Evolutionary conservation across 2,329 filamentous ascomycete genomes (phyloP), one percentile per base, ranked within the genome.

Genomic region (Dothideomycetes sp.): DNA sequence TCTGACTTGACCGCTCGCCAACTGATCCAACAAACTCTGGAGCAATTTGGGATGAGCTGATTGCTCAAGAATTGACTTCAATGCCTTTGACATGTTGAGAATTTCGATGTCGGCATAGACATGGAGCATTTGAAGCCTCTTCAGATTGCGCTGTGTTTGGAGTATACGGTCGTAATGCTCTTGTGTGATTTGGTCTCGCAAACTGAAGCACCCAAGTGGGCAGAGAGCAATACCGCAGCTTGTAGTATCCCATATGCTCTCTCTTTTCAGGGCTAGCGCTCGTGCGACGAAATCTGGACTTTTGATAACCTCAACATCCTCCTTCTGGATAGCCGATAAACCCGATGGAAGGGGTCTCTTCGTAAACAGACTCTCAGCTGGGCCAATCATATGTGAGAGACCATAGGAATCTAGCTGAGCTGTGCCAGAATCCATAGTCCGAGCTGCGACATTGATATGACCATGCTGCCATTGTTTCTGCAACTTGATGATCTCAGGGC

Each of bases 151-250:
- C 28, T 47, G 46, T 12, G 36, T 45, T 25, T 44, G 33, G 11
- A 47, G 22, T 5, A 47, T 45, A 4, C 41, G 35, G 7, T 29
- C 37, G 28, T 44, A 47, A 1, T 47, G 46, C 17, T 45, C 46
- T 15, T 34, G 25, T 1, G 33, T 32, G 4, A 44, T 41, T 29
- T 47, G 34, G 20, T 47, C 46, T 6, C 46, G 39, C 8, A 47
- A 29, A 19, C 28, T 33, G 28, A 39, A 44, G 23, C 43, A 45
- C 17, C 46, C 46, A 2, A 24, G 17, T 5, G 25, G 20, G 29
- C 46, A 47, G 10, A 47, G 40, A 2, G 43, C 25, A 4, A 20
- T 30, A 7, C 43, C 46, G 17, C 43, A 45, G 31, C 43, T 45
- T 5, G 46, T 31, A 9, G 17, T 25, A 17, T 44, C 34, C 46